Base-by-base conservation (phyloP, 2,329 filamentous ascomycete genomes). In the Diaporthe australafricana region DNA sequence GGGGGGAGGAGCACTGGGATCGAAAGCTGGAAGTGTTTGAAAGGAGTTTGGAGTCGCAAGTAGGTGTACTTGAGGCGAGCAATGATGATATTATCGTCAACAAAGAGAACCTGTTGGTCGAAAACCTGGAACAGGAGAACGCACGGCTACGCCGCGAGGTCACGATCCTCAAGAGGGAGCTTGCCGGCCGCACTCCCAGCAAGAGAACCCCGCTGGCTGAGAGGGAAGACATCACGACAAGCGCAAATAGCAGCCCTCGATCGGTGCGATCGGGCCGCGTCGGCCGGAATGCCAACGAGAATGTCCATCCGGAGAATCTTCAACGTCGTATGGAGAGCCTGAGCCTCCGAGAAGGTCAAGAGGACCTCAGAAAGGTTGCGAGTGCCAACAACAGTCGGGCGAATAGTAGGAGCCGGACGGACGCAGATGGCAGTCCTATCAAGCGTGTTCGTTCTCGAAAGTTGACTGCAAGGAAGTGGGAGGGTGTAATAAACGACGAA, bases 1-100 rank as follows among this genome's bases (percentile, higher is more conserved):
- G 91, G 55, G 91, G 91, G 67, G 94, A 98, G 73, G 93, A 94
- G 79, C 94, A 97, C 81, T 89, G 96, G 79, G 95, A 98, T 80
- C 90, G 90, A 75, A 99, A 99, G 83, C 88, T 80, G 9, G 96
- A 89, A 72, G 84, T 90, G 0, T 84, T 90, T 55, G 88, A 89
- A 79, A 84, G 86, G 2, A 81, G 86, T 2, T 81, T 89, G 25
- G 78, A 63, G 77, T 78, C 45, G 87, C 88, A 12, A 84, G 87
- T 76, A 82, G 81, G 74, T 84, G 81, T 80, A 84, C 71, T 81
- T 83, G 87, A 48, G 82, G 72, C 70, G 77, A 85, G 86, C 40
- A 85, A 87, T 1, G 79, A 79, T 11, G 83, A 82, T 12, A 82
- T 86, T 14, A 83, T 86, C 9, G 83, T 90, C 74, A 42, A 69